phyloP scores from a whole-genome alignment of 2,329 filamentous ascomycete genomes.

The Fusarium fracticaudum region DNA sequence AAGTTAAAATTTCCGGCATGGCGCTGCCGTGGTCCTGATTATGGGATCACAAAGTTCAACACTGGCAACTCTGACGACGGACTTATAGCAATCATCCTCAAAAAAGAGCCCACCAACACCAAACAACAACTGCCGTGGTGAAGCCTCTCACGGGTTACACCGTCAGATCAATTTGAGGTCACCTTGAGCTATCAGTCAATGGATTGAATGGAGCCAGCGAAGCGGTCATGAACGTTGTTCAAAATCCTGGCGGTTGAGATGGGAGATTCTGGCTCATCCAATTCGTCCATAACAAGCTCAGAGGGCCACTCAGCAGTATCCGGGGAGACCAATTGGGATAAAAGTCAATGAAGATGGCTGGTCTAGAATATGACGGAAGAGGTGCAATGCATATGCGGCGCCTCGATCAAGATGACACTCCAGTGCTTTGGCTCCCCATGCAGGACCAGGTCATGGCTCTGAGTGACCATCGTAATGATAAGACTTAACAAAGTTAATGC shows the following conservation, averaged over 20 bases:
- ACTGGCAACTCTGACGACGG: constrained; percentile 2
- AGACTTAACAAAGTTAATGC: constrained; percentile 13
- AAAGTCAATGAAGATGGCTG: constrained; percentile 24
- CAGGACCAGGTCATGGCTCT: constrained; percentile 26
- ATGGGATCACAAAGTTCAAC: constrained; percentile 8
- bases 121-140: constrained; percentile 7
- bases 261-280: constrained; percentile 10
- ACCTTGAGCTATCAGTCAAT: constrained; percentile 16
- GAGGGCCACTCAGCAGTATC: constrained; percentile 14
- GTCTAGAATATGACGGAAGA: constrained; percentile 31
- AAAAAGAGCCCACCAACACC: constrained; percentile 22
- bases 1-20: constrained; percentile 25
- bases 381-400: constrained; percentile 13
- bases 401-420: constrained; percentile 20
- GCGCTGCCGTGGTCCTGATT: neutral
- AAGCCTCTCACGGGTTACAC: constrained; percentile 9
- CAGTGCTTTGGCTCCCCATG: constrained; percentile 21
- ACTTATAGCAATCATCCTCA: neutral
- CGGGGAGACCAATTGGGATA: constrained; percentile 19
- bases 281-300: constrained; percentile 17
- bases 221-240: constrained; percentile 19
- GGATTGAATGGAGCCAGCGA: constrained; percentile 32
- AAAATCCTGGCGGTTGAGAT: constrained; percentile 11
- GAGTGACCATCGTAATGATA: constrained; percentile 17
- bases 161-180: constrained; percentile 8